Evolutionary conservation across 2,329 filamentous ascomycete species (phyloP).

Genomic region (Venturia nashicola): DNA sequence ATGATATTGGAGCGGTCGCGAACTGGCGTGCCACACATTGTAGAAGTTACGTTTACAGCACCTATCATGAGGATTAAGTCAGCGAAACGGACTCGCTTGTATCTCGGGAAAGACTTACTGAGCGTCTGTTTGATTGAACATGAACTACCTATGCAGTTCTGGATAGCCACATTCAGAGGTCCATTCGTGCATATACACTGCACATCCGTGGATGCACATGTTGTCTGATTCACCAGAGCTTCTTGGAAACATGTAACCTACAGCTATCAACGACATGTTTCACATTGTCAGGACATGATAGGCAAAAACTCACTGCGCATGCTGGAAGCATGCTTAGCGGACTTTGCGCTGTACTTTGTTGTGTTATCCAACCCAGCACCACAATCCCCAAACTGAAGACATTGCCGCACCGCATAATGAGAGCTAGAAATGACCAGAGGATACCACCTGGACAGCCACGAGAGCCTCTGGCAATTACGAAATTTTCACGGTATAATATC

Average conservation of each 20-base stretch:
- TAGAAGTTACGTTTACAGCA: not conserved
- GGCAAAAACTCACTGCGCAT: not conserved
- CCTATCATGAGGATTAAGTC: not conserved
- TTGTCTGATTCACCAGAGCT: not conserved
- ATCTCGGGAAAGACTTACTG: not conserved
- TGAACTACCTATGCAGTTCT: not conserved
- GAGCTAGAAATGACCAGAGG: not conserved
- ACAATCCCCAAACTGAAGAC: not conserved
- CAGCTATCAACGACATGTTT: not conserved
- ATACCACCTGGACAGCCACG: not conserved
- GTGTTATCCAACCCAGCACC: not conserved
- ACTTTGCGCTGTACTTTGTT: not conserved
- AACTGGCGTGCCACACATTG: not conserved
- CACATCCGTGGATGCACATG: not conserved
- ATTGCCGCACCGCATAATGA: not conserved
- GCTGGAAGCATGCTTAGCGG: not conserved
- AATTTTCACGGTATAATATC: not conserved
- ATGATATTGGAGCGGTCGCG: not conserved
- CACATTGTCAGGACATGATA: not conserved
- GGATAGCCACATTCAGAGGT: not conserved
- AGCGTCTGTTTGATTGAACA: not conserved
- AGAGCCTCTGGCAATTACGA: not conserved
- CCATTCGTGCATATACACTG: not conserved
- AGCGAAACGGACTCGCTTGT: not conserved
- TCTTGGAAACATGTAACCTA: not conserved